Evolutionary conservation across 2,329 filamentous ascomycete species (phyloP).

Genomic region (Trichoderma gracile): DNA sequence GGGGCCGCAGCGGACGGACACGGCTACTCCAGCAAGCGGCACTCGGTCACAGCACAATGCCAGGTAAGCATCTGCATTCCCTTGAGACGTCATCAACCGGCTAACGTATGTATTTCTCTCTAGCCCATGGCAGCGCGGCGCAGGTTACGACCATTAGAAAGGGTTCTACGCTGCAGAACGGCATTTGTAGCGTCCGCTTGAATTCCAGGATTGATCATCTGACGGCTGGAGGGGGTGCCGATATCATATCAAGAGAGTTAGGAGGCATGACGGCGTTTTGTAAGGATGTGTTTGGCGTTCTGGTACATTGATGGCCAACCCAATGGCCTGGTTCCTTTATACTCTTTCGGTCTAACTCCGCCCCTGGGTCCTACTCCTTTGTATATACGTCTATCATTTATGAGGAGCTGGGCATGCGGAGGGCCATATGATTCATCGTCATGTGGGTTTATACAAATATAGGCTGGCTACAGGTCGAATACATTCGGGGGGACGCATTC

Average conservation of each 20-base stretch:
- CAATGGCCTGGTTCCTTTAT: conserved; percentile 3
- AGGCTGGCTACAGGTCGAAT: neutral
- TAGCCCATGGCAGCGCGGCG: conserved; percentile 50
- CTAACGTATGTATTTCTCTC: conserved; percentile 15
- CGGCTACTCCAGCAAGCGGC: conserved; percentile 39
- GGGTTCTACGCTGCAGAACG: neutral
- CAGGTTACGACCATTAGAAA: conserved; percentile 44
- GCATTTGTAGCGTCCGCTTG: neutral
- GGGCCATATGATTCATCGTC: neutral
- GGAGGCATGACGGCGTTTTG: conserved; percentile 18
- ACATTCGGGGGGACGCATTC: neutral
- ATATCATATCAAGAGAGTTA: neutral
- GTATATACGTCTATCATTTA: conserved; percentile 24
- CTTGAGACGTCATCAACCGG: neutral
- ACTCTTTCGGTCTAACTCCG: neutral
- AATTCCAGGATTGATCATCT: neutral
- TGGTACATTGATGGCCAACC: neutral
- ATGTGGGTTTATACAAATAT: neutral
- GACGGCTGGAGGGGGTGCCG: neutral
- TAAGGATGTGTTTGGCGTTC: conserved; percentile 20
- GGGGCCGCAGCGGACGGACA: conserved; percentile 38
- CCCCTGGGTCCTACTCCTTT: conserved; percentile 2
- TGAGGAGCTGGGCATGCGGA: conserved; percentile 10
- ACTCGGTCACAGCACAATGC: conserved; percentile 43
- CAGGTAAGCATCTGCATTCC: conserved; percentile 36